Evolutionary conservation across 2,329 filamentous ascomycete species (phyloP).

Genomic region (Exophiala dermatitidis): DNA sequence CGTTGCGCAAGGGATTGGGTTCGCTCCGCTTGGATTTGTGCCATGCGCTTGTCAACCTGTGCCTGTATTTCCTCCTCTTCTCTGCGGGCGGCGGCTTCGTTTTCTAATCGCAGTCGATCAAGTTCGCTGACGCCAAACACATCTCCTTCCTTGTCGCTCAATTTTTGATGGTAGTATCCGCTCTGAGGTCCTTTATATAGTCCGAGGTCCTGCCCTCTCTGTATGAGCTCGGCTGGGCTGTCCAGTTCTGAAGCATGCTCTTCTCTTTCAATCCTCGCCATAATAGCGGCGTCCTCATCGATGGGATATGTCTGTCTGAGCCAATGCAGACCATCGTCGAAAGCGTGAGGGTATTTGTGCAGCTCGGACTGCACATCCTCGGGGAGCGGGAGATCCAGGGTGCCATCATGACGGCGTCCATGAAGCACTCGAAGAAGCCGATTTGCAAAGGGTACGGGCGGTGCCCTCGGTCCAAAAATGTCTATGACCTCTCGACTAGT

Average conservation of each 20-base stretch:
- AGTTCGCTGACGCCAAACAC: slow-evolving; percentile 39
- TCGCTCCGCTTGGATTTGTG: slow-evolving; percentile 34
- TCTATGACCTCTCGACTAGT: slow-evolving; percentile 9
- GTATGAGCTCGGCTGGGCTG: slow-evolving; percentile 24
- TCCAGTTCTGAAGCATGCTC: slow-evolving; percentile 21
- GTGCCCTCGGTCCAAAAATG: slow-evolving; percentile 19
- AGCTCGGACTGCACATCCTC: slow-evolving; percentile 33
- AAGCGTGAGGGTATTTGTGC: slow-evolving; percentile 26
- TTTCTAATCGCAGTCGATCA: slow-evolving; percentile 35
- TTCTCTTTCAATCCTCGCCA: slow-evolving; percentile 35
- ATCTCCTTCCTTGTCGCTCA: slow-evolving; percentile 36
- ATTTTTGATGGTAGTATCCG: slow-evolving; percentile 37
- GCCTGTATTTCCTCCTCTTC: slow-evolving; percentile 45
- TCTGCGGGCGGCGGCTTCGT: slow-evolving; percentile 35
- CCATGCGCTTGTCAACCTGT: slow-evolving; percentile 48
- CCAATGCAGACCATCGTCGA: slow-evolving; percentile 36
- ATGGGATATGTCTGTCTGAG: slow-evolving; percentile 38
- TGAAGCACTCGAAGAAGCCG: slow-evolving; percentile 35
- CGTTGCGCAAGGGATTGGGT: slow-evolving; percentile 17
- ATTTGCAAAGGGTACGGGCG: slow-evolving; percentile 20
- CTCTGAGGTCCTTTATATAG: slow-evolving; percentile 33
- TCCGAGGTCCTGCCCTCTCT: slow-evolving; percentile 36
- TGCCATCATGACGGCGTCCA: slow-evolving; percentile 39
- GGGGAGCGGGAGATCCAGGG: slow-evolving; percentile 40
- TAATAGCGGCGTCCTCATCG: slow-evolving; percentile 45